Base-by-base conservation (phyloP, 441 rosid genomes). In the Populus hybrid region DNA sequence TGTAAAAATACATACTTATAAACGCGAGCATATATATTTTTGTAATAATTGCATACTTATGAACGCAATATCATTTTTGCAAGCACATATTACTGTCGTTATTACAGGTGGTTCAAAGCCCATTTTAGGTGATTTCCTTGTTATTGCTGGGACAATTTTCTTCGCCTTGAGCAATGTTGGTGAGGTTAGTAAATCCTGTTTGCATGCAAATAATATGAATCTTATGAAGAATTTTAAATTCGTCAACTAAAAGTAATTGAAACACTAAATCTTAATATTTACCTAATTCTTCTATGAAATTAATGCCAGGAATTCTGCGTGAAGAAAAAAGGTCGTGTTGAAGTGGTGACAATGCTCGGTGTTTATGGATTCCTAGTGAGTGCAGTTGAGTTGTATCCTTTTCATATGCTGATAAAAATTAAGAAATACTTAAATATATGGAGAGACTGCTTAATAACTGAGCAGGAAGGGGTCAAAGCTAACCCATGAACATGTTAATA, bases 121-220 rank as follows among this genome's bases (percentile, higher is more conserved):
- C 72, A 81, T 91, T 36, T 54, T 88, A 16, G 93, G 95, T 24
- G 93, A 90, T 79, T 8, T 26, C 8, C 90, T 91, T 36, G 92
- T 91, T 10, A 73, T 88, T 59, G 78, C 42, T 8, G 91, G 88
- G 54, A 90, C 93, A 14, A 0, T 91, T 64, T 91, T 89, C 85
- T 85, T 79, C 59, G 86, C 93, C 65, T 73, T 87, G 72, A 88
- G 92, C 85, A 90, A 90, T 82, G 91, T 89, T 46, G 88, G 93
- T 28, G 89, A 90, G 91, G 95, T 91, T 50, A 66, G 86, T 82
- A n/a, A 71, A 82, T 71, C 66, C 61, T 23, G 36, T 24, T 32
- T n/a, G 10, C 24, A 50, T 30, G 67, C 11, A 28, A 20, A 21
- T 20, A 10, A 8, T 21, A 28, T 28, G 70, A 11, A 28, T 63